Conservation (phyloP, 106 monocot species). For the Acanthochlamys bracteata region DNA sequence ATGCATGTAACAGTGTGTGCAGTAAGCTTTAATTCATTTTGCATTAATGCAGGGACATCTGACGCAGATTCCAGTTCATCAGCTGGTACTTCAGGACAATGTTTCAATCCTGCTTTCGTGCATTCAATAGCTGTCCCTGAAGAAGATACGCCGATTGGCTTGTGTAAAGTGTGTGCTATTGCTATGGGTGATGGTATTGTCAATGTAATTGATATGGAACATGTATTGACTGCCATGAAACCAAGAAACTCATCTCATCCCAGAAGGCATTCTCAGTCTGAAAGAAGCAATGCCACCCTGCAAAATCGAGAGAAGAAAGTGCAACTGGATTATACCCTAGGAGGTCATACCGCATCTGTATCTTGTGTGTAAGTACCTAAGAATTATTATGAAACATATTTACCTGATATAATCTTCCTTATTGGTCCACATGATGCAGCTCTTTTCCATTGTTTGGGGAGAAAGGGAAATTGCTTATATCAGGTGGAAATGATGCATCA, state of each 20-base stretch:
- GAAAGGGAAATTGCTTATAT: constrained; percentile 62
- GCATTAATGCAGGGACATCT: constrained; percentile 29
- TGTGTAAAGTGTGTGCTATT: constrained; percentile 58
- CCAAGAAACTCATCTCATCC: constrained; percentile 10
- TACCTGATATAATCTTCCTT: not conserved
- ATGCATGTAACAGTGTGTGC: not conserved
- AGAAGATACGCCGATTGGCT: constrained; percentile 18
- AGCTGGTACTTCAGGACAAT: constrained; percentile 31
- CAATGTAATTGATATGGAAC: constrained; percentile 66
- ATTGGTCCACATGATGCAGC: constrained; percentile 15
- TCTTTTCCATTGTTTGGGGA: constrained; percentile 71
- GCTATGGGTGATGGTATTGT: constrained; percentile 77
- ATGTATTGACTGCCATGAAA: constrained; percentile 19
- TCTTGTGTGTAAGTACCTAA: constrained; percentile 59
- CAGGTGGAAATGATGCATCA: constrained; percentile 67
- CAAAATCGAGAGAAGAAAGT: constrained; percentile 23
- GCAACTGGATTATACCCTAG: constrained; percentile 48
- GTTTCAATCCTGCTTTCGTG: constrained; percentile 72
- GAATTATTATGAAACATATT: not conserved
- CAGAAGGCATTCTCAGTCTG: constrained; percentile 16
- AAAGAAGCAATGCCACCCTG: not conserved
- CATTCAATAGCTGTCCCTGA: constrained; percentile 65
- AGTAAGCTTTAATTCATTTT: not conserved
- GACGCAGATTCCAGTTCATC: constrained; percentile 12
- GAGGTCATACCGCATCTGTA: constrained; percentile 71